Base-by-base conservation (phyloP, 192 early-diverging fungal genomes). In the Helicostylum pulchrum region DNA sequence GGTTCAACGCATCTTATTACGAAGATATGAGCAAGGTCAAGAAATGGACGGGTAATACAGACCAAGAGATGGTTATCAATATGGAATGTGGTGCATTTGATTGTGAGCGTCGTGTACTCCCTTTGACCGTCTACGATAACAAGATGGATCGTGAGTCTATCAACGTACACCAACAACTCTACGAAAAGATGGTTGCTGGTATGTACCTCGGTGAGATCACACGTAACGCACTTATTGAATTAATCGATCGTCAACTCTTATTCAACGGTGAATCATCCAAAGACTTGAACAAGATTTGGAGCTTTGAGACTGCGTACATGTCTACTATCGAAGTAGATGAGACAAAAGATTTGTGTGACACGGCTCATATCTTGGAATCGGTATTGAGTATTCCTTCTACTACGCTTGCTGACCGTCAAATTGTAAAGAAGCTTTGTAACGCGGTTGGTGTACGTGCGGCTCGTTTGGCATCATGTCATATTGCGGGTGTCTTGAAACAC, bases 41-140 rank as follows among this genome's bases (percentile, higher is more conserved):
- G 50, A 76, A 72, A 19, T 75, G 81, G 56, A 65, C 80, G 51
- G 58, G 62, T n/a, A 48, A 54, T 15, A 23, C 34, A 15, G 32
- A 61, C 9, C 46, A 73, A 8, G 85, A 90, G 57, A 95, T 97
- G 92, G 83, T 93, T 59, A 83, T 97, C 76, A 97, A 96, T 71
- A 94, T 86, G 65, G 95, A 97, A 73, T 96, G 95, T 94, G 95
- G 95, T 67, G 92, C 90, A 30, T 94, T 90, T 71, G 92, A 93
- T 73, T 83, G 84, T 64, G 88, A 92, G 17, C 70, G 89, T 48
- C 61, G 68, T 17, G 84, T 96, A 11, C 78, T 96, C 5, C 93
- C 93, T 23, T 62, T 90, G 68, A 94, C 90, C 26, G 79, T 84
- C 68, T 92, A 88, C 73, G 96, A 98, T 72, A 83, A 84, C 68